Evolutionary conservation across 805 yeast genomes (phyloP).

Genomic region (Tetrapisispora nanseiensis): DNA sequence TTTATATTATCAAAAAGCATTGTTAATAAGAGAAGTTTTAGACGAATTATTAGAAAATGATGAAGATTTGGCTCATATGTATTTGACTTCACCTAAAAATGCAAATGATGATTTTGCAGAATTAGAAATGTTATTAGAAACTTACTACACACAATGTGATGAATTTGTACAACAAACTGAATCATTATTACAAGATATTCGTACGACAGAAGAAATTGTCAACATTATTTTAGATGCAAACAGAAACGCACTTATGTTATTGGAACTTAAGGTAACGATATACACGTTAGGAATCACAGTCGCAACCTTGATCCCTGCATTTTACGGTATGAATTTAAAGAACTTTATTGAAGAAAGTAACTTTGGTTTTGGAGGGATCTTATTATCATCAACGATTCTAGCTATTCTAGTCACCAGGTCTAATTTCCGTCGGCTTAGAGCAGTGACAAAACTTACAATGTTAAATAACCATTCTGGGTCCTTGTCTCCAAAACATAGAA

Average conservation of each 20-base stretch:
- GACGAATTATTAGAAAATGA: conserved; percentile 82
- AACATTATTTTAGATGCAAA: conserved; percentile 86
- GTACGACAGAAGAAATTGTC: conserved; percentile 86
- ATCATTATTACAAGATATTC: conserved; percentile 69
- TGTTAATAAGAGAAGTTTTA: conserved; percentile 67
- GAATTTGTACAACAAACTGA: conserved; percentile 89
- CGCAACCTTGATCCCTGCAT: conserved; percentile 77
- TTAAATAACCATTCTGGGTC: conserved; percentile 31
- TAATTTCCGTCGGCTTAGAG: conserved; percentile 46
- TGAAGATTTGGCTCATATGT: conserved; percentile 76
- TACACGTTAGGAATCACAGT: conserved; percentile 79
- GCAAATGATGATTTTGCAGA: conserved; percentile 46
- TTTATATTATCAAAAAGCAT: conserved; percentile 63
- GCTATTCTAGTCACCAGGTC: conserved; percentile 46
- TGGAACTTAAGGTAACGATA: conserved; percentile 72
- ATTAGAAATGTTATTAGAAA: conserved; percentile 76
- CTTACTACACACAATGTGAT: conserved; percentile 85
- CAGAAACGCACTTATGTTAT: conserved; percentile 80
- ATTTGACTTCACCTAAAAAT: conserved; percentile 40
- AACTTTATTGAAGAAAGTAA: conserved; percentile 65
- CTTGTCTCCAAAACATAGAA: conserved; percentile 15
- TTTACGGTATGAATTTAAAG: conserved; percentile 80
- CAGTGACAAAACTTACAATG: conserved; percentile 61
- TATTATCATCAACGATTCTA: conserved; percentile 40
- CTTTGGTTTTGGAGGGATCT: conserved; percentile 52